Evolutionary conservation across 805 yeast genomes (phyloP), one percentile per base, ranked within the genome.

Genomic region (Ogataea trehalophila): DNA sequence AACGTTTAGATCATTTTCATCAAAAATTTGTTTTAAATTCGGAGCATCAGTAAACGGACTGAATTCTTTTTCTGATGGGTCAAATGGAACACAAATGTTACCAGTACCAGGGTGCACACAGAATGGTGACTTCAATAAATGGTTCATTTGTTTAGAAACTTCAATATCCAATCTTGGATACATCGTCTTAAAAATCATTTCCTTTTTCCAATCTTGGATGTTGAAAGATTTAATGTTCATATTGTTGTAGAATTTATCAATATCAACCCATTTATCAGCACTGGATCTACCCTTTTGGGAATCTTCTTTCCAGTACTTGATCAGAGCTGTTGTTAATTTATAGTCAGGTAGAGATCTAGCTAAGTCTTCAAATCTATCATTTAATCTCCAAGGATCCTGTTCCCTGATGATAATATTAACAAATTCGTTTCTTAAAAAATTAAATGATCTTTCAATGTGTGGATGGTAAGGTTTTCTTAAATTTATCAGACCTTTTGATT

Each of bases 31-130:
- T 43, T 79, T 69, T 49, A 91, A 70, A 51, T 82, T 87, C 16
- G 98, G 98, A 1, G 95, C 91, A 45, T 62, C 66, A 13, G 70
- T 72, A 53, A 77, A 76, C 2, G 97, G 97, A 57, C 85, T 81
- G 60, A 92, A 94, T 4, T 80, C 80, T 37, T 68, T 61, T 4
- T 52, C 61, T 0, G 47, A 47, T 1, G 83, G 81, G 56, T 79
- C 81, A 53, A 80, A 85, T 0, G 98, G 97, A 7, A 94, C 96
- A 78, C 98, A 94, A 3, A 94, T 87, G 58, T 87, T 85, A 7
- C 97, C 97, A 0, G 99, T 94, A 2, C 89, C 83, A 2, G 99
- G 99, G 65, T 94, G 99, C 39, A 94, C 83, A 71, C 98, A 92
- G 65, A 94, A 94, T 16, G 99, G 99, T 1, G 97, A 87, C 63